Evolutionary conservation across 208 protist species (phyloP), one percentile per base, ranked within the genome.

Genomic region (Zelonia costaricensis): DNA sequence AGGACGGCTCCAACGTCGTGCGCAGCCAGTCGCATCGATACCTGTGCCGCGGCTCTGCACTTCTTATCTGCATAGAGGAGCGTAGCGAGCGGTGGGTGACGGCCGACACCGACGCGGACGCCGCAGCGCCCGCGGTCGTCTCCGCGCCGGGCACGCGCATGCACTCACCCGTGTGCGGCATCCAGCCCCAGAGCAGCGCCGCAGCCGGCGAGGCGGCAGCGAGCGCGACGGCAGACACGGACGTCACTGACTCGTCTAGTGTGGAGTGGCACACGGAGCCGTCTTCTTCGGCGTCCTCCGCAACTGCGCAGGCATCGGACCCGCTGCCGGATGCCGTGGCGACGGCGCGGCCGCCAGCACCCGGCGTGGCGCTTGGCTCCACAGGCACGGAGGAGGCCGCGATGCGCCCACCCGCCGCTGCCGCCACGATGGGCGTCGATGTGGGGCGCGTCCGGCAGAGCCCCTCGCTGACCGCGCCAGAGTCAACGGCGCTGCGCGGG

Each of bases 11-110:
- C 33, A 5, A 38, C 33, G 33, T 38, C 33, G 33, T 38, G 33
- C n/a, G n/a, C n/a, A n/a, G n/a, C n/a, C n/a, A n/a, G n/a, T n/a
- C n/a, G n/a, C n/a, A n/a, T n/a, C n/a, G n/a, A n/a, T n/a, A n/a
- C n/a, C n/a, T n/a, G n/a, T n/a, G n/a, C n/a, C n/a, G n/a, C n/a
- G n/a, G n/a, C n/a, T 38, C 10, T 23, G 47, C 10, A 22, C 20
- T 42, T n/a, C 51, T n/a, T n/a, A n/a, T n/a, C n/a, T n/a, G n/a
- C n/a, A n/a, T 65, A 9, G 43, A 65, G 43, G 49, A 60, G 36
- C 45, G 39, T 3, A 44, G 3, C 10, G 66, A 64, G 39, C 66
- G 56, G 18, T 72, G 57, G 66, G 66, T 61, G 8, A 31, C 45
- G 16, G 40, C 12, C 13, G 35, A 57, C 25, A 36, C 8, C 12